phyloP scores from a whole-genome alignment of 2,329 filamentous ascomycete genomes.

The Elsinoe australis region DNA sequence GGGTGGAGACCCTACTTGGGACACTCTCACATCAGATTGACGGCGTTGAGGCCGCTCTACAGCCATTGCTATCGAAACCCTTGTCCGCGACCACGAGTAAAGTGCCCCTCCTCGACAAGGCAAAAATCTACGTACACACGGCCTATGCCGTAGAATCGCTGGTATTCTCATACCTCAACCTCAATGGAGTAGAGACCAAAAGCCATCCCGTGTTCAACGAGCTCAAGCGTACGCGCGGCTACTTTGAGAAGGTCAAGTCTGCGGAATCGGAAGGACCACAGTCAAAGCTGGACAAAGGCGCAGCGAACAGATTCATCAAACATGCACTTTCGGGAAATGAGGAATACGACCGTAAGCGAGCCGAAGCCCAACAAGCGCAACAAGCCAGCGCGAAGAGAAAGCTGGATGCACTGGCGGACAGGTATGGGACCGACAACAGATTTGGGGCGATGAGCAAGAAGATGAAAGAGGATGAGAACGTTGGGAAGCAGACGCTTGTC shows the following conservation, averaged over 20 bases:
- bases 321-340: conserved; percentile 58
- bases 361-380: conserved; percentile 33
- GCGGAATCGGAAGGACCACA: conserved; percentile 58
- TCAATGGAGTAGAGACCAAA: conserved; percentile 74
- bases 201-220: conserved; percentile 79
- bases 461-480: conserved; percentile 26
- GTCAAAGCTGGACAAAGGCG: conserved; percentile 62
- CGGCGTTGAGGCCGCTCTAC: conserved; percentile 63
- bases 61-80: conserved; percentile 60
- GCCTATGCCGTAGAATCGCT: conserved; percentile 88
- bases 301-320: conserved; percentile 73
- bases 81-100: conserved; percentile 64
- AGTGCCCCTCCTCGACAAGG: conserved; percentile 85
- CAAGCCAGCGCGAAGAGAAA: conserved; percentile 31
- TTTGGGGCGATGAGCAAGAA: conserved; percentile 31
- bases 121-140: conserved; percentile 82
- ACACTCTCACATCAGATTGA: conserved; percentile 61
- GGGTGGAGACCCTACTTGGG: conserved; percentile 58
- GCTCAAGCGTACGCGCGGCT: conserved; percentile 77
- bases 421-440: conserved; percentile 29
- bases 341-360: conserved; percentile 36
- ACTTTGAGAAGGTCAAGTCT: conserved; percentile 83
- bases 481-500: not conserved
- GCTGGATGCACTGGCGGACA: conserved; percentile 24
- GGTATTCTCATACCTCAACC: conserved; percentile 72